Percentiles rank a stretch among this genome's conserved stretches.
phyloP scores from a whole-genome alignment of 805 yeast species.

The Kuraishia molischiana region DNA sequence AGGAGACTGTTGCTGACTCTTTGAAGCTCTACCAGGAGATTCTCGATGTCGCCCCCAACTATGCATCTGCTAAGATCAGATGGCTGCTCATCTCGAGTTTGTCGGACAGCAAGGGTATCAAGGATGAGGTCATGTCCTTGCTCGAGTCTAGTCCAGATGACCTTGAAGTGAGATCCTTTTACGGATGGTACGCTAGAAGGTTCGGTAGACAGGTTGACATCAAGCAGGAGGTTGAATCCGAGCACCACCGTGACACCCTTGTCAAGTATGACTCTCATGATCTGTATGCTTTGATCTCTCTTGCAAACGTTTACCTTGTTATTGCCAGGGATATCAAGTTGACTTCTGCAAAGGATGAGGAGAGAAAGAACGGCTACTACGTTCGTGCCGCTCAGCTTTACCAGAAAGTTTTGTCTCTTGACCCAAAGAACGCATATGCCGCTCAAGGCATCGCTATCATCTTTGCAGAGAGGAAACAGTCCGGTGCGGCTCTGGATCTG shows the following conservation, averaged over 20 bases:
- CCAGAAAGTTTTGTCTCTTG: slow-evolving; percentile 79
- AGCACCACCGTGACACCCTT: slow-evolving; percentile 78
- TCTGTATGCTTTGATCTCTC: slow-evolving; percentile 75
- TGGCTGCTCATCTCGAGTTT: slow-evolving; percentile 51
- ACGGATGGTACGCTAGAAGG: slow-evolving; percentile 77
- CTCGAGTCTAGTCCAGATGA: slow-evolving; percentile 46
- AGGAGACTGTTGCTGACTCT: slow-evolving; percentile 18
- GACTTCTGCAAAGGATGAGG: slow-evolving; percentile 32
- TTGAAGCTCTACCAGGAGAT: slow-evolving; percentile 40
- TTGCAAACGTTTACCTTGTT: slow-evolving; percentile 78
- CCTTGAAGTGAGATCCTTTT: slow-evolving; percentile 80
- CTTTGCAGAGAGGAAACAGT: slow-evolving; percentile 75
- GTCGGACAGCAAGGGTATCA: slow-evolving; percentile 37
- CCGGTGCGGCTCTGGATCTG: slow-evolving; percentile 71
- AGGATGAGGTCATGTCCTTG: slow-evolving; percentile 43
- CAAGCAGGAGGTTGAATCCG: slow-evolving; percentile 48
- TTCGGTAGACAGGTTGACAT: slow-evolving; percentile 42
- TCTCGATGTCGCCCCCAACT: slow-evolving; percentile 53
- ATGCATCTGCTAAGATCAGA: slow-evolving; percentile 69
- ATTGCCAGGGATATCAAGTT: slow-evolving; percentile 70
- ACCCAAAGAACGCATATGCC: slow-evolving; percentile 83
- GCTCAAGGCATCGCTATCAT: slow-evolving; percentile 96
- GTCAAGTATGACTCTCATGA: slow-evolving; percentile 82
- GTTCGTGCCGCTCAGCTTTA: slow-evolving; percentile 87
- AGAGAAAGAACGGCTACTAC: slow-evolving; percentile 62